Evolutionary conservation across 2,329 filamentous ascomycete species (phyloP), one percentile per base, ranked within the genome.

Genomic region (Fusarium sp.): DNA sequence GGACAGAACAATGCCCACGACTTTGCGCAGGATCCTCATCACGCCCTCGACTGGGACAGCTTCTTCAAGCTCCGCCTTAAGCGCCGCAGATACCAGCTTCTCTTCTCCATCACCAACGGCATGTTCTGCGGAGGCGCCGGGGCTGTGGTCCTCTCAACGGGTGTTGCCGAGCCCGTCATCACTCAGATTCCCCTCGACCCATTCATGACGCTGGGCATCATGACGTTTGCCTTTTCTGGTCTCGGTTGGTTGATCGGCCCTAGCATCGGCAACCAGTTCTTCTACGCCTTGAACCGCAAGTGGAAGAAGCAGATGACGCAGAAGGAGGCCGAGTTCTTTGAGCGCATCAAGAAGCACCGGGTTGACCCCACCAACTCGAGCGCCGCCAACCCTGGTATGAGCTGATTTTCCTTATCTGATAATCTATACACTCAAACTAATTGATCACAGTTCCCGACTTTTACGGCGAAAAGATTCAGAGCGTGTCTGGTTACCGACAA

Each of bases 391-490:
- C 97, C 97, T 20, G 89, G 90, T 87, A 82, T 80, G 35, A 40
- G 20, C 35, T 38, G 43, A 27, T 57, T 45, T 27, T 15, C 38
- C 38, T 22, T 9, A 45, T 2, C 8, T 22, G 40, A 15, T 25
- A 7, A 27, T 35, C n/a, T 32, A 5, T 10, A 20, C 57, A 56
- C 33, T n/a, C 30, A 38, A 56, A 20, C 77, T 81, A 69, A 81
- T 63, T 33, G n/a, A 9, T n/a, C 56, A 4, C 63, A 89, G 94
- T 98, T 1, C 95, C 96, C 50, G 97, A 99, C 82, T 99, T 98
- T 85, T 99, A 99, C 80, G 97, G 97, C 79, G 97, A 99, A 86
- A 98, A 98, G 89, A 98, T 99, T 79, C 94, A 94, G 61, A 98
- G 95, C 79, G 95, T 98, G 25, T 89, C 92, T 63, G 95, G 94